Evolutionary conservation across 2,329 filamentous ascomycete species (phyloP).

Genomic region (Phaeosphaeria sp.): DNA sequence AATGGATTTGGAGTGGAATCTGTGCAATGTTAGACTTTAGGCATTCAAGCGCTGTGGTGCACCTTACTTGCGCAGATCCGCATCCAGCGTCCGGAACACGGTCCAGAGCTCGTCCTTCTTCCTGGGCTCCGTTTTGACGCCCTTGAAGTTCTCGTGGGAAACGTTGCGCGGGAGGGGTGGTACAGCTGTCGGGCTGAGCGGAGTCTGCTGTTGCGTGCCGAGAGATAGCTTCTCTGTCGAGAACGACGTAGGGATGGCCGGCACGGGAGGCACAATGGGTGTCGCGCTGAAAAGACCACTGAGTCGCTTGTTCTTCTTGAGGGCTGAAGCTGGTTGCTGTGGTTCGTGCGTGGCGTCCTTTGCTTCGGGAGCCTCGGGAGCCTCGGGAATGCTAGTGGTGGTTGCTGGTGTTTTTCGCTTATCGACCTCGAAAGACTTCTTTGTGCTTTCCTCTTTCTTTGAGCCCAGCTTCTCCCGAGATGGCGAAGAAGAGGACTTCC

Average conservation of each 20-base stretch:
- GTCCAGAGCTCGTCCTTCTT: conserved; percentile 75
- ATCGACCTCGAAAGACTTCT: conserved; percentile 27
- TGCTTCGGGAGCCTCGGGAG: conserved; percentile 30
- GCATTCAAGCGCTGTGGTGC: not conserved
- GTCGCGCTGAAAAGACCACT: conserved; percentile 41
- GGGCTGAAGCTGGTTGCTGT: conserved; percentile 29
- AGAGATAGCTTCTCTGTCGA: conserved; percentile 55
- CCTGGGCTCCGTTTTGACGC: conserved; percentile 50
- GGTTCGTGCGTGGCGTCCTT: conserved; percentile 29
- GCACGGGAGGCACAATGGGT: conserved; percentile 42
- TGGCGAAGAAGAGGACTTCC: conserved; percentile 20
- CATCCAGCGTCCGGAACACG: conserved; percentile 71
- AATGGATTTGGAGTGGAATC: conserved; percentile 75
- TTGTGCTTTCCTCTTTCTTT: conserved; percentile 21
- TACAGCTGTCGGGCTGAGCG: conserved; percentile 41
- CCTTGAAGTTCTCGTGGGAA: conserved; percentile 51
- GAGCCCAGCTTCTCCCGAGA: conserved; percentile 20
- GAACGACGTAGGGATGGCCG: conserved; percentile 56
- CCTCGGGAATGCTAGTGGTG: conserved; percentile 40
- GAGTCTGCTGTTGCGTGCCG: conserved; percentile 41
- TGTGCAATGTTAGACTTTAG: conserved; percentile 31
- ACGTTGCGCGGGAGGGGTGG: conserved; percentile 52
- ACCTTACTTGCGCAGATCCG: conserved; percentile 69
- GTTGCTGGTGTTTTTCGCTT: conserved; percentile 34
- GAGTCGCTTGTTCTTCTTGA: conserved; percentile 45